Evolutionary conservation across 805 yeast species (phyloP).

Genomic region (Starmerella vitae): DNA sequence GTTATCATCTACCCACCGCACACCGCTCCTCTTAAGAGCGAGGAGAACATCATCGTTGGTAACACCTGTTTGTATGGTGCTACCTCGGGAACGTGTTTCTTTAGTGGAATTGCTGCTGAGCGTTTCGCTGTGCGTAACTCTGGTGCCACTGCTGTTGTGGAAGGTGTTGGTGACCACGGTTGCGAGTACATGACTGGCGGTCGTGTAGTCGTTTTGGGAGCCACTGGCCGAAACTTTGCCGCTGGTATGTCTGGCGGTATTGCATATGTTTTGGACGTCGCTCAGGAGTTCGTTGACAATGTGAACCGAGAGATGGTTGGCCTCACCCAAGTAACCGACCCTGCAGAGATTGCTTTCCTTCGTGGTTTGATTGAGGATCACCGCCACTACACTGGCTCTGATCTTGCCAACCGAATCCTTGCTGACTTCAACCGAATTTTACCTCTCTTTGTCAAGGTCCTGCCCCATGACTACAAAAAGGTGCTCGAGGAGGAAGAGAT

Average conservation of each 20-base stretch:
- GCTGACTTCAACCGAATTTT: constrained; percentile 77
- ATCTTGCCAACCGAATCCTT: constrained; percentile 71
- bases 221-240: constrained; percentile 82
- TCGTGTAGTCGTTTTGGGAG: constrained; percentile 82
- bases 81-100: constrained; percentile 84
- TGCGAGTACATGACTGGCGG: constrained; percentile 99
- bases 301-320: constrained; percentile 76
- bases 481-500: constrained; percentile 69
- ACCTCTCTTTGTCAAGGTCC: constrained; percentile 81
- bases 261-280: constrained; percentile 90
- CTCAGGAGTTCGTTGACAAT: constrained; percentile 73
- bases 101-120: constrained; percentile 96
- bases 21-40: constrained; percentile 73
- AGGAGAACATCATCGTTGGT: constrained; percentile 92
- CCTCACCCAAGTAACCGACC: constrained; percentile 61
- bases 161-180: constrained; percentile 97
- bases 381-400: constrained; percentile 86
- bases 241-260: constrained; percentile 99
- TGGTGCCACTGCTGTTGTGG: constrained; percentile 93
- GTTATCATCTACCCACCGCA: constrained; percentile 83
- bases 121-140: constrained; percentile 97
- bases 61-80: constrained; percentile 98
- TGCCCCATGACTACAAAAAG: constrained; percentile 82
- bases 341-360: constrained; percentile 84
- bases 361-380: constrained; percentile 91